Conservation (phyloP, 2,329 filamentous ascomycete species). For the Ceratocystis ficicola region DNA sequence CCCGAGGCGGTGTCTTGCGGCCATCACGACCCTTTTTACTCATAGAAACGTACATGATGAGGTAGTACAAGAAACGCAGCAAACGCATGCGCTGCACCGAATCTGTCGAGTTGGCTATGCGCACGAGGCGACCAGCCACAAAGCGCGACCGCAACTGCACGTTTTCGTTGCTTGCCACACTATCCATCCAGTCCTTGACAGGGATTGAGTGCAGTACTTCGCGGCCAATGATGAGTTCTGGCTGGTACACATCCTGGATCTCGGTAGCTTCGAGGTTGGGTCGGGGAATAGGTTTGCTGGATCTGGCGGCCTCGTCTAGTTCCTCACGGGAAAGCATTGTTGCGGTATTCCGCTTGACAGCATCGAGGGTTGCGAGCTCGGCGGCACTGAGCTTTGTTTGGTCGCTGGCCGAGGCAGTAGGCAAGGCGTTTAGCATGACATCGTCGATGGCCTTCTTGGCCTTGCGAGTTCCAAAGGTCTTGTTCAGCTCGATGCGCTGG, state of each 20-base stretch:
- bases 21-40: constrained; percentile 38
- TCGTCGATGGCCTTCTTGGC: constrained; percentile 64
- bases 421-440: constrained; percentile 59
- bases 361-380: constrained; percentile 48
- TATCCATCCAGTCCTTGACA: constrained; percentile 63
- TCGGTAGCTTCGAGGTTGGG: constrained; percentile 55
- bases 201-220: constrained; percentile 56
- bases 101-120: constrained; percentile 42
- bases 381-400: constrained; percentile 44
- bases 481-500: constrained; percentile 56
- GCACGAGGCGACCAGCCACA: constrained; percentile 50
- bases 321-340: constrained; percentile 56
- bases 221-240: constrained; percentile 51
- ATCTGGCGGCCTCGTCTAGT: constrained; percentile 51
- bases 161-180: constrained; percentile 45
- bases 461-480: constrained; percentile 76
- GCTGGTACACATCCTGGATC: constrained; percentile 61
- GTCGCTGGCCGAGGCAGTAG: constrained; percentile 31
- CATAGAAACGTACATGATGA: constrained; percentile 42
- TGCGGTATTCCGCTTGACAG: constrained; percentile 48
- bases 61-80: constrained; percentile 47
- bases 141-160: constrained; percentile 49
- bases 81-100: constrained; percentile 44
- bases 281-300: constrained; percentile 59
- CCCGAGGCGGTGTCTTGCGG: constrained; percentile 44